These are phyloP conservation scores for Colletotrichum tofieldiae DNA, from an alignment of 2,329 filamentous ascomycete species.

Conservation along the genomic window DNA sequence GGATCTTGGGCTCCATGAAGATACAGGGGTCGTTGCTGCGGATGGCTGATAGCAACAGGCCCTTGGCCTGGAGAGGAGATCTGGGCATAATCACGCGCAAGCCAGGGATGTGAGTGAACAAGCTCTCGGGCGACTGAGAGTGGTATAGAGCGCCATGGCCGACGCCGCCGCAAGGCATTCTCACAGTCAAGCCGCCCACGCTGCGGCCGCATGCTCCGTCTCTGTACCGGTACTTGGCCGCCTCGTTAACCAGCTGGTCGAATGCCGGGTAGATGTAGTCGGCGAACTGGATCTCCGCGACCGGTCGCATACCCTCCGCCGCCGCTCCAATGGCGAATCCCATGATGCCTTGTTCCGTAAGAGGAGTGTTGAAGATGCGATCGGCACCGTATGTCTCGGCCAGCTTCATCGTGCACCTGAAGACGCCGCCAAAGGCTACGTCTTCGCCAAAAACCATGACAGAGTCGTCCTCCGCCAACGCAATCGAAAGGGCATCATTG, in stretches of 20 bases:
- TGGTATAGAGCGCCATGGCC: constrained; percentile 92
- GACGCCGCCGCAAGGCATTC: constrained; percentile 92
- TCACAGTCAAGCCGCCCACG: constrained; percentile 85
- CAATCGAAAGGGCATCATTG: constrained; percentile 89
- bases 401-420: constrained; percentile 93
- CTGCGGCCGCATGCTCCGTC: constrained; percentile 72
- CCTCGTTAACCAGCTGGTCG: constrained; percentile 95
- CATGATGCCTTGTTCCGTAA: constrained; percentile 94
- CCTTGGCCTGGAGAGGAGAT: constrained; percentile 90
- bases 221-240: constrained; percentile 88
- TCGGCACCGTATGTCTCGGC: constrained; percentile 89
- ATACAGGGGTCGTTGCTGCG: constrained; percentile 88
- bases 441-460: constrained; percentile 97
- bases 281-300: constrained; percentile 96
- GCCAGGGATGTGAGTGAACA: constrained; percentile 92
- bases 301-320: constrained; percentile 90
- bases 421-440: constrained; percentile 96
- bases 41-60: constrained; percentile 83
- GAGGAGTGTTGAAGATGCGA: constrained; percentile 95
- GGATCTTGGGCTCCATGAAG: constrained; percentile 94
- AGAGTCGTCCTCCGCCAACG: constrained; percentile 86
- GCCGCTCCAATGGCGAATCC: constrained; percentile 94
- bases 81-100: constrained; percentile 88
- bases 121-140: constrained; percentile 88
- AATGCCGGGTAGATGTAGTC: constrained; percentile 96